Percentiles rank a stretch among this genome's conserved stretches.
phyloP scores from a whole-genome alignment of 2,329 filamentous ascomycete genomes.

The Trichophyton verrucosum region DNA sequence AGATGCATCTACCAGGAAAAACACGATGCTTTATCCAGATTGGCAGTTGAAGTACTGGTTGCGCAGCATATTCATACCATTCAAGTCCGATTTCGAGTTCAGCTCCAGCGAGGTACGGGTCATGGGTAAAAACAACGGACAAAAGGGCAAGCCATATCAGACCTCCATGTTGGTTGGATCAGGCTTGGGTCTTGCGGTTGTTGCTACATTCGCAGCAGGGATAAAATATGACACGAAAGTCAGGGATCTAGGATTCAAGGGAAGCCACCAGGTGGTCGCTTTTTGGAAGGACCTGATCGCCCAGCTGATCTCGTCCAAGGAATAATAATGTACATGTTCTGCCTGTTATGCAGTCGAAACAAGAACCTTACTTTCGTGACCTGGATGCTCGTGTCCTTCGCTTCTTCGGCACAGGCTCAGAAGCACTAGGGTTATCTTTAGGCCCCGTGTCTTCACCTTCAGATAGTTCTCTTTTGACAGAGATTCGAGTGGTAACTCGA shows the following conservation, averaged over 20 bases:
- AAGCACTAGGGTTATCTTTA: neutral
- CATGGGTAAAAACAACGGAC: constrained; percentile 4
- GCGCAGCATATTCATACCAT: constrained; percentile 35
- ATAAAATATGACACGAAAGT: constrained; percentile 1
- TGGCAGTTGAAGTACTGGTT: constrained; percentile 41
- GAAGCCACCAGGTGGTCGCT: neutral
- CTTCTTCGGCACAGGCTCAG: constrained; percentile 6
- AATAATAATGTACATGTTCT: constrained; percentile 1
- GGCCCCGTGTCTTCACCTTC: constrained; percentile 2
- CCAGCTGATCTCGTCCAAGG: neutral
- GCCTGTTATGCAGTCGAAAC: neutral
- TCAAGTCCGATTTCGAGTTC: constrained; percentile 28
- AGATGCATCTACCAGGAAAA: constrained; percentile 34
- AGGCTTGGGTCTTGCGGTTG: constrained; percentile 6
- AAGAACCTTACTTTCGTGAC: neutral
- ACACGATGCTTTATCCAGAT: constrained; percentile 43
- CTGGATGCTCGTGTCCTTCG: constrained; percentile 6
- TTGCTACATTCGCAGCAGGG: constrained; percentile 1
- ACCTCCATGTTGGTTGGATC: neutral
- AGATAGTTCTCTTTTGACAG: constrained; percentile 11
- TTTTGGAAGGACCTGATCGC: neutral
- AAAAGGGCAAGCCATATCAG: neutral
- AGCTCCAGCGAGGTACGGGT: constrained; percentile 7
- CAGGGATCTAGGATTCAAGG: neutral
- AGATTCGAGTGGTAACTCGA: neutral